Conservation (phyloP, 805 yeast genomes). For the Monosporozyma unispora region DNA sequence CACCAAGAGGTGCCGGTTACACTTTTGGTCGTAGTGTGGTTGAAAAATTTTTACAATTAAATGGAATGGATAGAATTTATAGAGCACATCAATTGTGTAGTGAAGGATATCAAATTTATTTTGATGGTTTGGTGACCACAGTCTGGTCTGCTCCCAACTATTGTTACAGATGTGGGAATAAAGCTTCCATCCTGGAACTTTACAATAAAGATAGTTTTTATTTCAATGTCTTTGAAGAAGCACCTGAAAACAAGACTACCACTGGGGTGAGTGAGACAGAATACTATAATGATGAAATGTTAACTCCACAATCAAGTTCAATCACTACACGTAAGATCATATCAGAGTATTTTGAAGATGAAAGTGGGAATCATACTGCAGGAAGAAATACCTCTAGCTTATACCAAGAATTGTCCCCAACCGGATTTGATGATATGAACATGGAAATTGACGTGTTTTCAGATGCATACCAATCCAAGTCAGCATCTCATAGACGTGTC, state of each 20-base stretch:
- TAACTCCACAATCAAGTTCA: background rate
- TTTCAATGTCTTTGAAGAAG: slow-evolving; percentile 93
- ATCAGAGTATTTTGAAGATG: slow-evolving; percentile 11
- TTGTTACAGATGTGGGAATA: slow-evolving; percentile 93
- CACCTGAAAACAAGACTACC: slow-evolving; percentile 72
- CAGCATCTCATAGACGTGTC: slow-evolving; percentile 27
- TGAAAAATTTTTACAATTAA: slow-evolving; percentile 70
- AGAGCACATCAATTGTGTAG: slow-evolving; percentile 96
- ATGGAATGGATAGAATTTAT: slow-evolving; percentile 69
- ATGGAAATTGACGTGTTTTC: slow-evolving; percentile 23
- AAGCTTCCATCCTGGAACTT: slow-evolving; percentile 93
- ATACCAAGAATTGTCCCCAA: background rate
- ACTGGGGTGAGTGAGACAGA: background rate
- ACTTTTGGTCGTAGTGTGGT: slow-evolving; percentile 90
- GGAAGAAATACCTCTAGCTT: background rate
- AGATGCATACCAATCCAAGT: slow-evolving; percentile 28
- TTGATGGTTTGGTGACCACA: slow-evolving; percentile 84
- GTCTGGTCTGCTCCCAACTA: slow-evolving; percentile 99
- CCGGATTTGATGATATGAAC: background rate
- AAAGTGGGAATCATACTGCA: background rate
- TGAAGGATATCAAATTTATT: slow-evolving; percentile 88
- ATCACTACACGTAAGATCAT: slow-evolving; percentile 8
- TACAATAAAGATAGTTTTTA: slow-evolving; percentile 54
- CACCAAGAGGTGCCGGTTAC: slow-evolving; percentile 97
- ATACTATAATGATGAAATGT: background rate